A percentile compares a stretch with the other conserved stretches of the same genome.
Conservation (phyloP, 768 basidiomycete species). For the Kwoniella sp. region DNA sequence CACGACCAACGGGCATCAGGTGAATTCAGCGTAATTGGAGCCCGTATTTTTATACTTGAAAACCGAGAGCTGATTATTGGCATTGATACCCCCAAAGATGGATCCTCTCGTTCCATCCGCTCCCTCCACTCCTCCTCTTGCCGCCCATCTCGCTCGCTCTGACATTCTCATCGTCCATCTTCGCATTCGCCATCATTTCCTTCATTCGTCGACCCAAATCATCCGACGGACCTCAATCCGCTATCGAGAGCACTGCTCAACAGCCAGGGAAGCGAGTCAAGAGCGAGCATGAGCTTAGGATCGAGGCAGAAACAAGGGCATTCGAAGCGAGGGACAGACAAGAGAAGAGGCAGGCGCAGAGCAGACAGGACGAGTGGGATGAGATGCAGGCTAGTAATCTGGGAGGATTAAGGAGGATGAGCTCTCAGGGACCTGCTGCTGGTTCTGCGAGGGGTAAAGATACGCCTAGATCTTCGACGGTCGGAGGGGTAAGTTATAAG, state of each 20-base stretch:
- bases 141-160: conserved; percentile 51
- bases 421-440: conserved; percentile 2
- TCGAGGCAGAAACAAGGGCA: neutral
- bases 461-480: conserved; percentile 22
- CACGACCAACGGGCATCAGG: conserved; percentile 51
- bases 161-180: conserved; percentile 48
- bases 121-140: conserved; percentile 51
- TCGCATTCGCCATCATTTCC: conserved; percentile 49
- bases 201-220: conserved; percentile 20
- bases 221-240: too few relatives aligned
- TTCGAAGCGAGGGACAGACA: conserved; percentile 24
- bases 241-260: neutral
- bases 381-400: conserved; percentile 30
- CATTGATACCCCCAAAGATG: too few relatives aligned
- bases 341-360: conserved; percentile 32
- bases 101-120: conserved; percentile 49
- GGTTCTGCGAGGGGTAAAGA: conserved; percentile 14
- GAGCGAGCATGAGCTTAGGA: neutral
- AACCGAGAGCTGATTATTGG: neutral
- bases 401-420: conserved; percentile 31
- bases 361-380: conserved; percentile 39
- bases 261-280: neutral
- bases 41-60: neutral
- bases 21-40: conserved; percentile 17
- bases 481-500: conserved; percentile 40